Percentiles rank a stretch among this genome's conserved stretches.
These are phyloP conservation scores for Aegilops umbellulata DNA, from an alignment of 176 grass and related monocot species.

Conservation along the genomic window DNA sequence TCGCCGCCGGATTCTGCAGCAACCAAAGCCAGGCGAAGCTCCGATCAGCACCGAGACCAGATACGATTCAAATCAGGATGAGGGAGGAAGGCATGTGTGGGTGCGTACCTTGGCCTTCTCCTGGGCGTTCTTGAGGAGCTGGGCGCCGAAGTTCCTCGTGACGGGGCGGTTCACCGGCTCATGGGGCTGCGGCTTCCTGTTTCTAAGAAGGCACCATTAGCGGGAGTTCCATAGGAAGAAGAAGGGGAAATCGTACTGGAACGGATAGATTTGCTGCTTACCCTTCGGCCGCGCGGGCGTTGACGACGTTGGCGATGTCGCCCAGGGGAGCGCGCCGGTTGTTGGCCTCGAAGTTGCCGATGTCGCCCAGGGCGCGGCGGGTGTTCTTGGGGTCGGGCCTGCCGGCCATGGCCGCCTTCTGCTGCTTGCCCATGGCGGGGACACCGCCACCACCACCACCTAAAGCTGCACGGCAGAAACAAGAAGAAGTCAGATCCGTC, in stretches of 20 bases:
- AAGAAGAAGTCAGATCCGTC: neutral
- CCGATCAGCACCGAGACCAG: neutral
- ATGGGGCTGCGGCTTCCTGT: slow-evolving; percentile 42
- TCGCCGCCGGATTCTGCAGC: slow-evolving; percentile 27
- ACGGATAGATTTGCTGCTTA: neutral
- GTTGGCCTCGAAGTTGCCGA: neutral
- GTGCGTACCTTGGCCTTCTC: slow-evolving; percentile 52
- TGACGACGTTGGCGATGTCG: slow-evolving; percentile 71
- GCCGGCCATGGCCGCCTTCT: slow-evolving; percentile 43
- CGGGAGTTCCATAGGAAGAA: neutral
- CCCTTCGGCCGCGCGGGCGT: slow-evolving; percentile 40
- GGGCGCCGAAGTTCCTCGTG: slow-evolving; percentile 59
- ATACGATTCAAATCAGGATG: neutral
- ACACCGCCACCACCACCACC: slow-evolving; percentile 28
- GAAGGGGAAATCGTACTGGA: neutral
- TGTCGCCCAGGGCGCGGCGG: slow-evolving; percentile 42
- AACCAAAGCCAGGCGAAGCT: neutral
- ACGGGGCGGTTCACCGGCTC: slow-evolving; percentile 31
- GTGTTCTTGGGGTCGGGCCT: slow-evolving; percentile 43
- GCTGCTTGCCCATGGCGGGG: slow-evolving; percentile 44
- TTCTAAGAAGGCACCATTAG: slow-evolving; percentile 2
- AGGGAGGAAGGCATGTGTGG: neutral
- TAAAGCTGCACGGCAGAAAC: slow-evolving; percentile 8
- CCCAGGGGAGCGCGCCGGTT: slow-evolving; percentile 47
- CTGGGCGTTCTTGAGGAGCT: slow-evolving; percentile 65